Conservation (phyloP, 1,284 basidiomycete genomes). For the Rhodotorula sp. region DNA sequence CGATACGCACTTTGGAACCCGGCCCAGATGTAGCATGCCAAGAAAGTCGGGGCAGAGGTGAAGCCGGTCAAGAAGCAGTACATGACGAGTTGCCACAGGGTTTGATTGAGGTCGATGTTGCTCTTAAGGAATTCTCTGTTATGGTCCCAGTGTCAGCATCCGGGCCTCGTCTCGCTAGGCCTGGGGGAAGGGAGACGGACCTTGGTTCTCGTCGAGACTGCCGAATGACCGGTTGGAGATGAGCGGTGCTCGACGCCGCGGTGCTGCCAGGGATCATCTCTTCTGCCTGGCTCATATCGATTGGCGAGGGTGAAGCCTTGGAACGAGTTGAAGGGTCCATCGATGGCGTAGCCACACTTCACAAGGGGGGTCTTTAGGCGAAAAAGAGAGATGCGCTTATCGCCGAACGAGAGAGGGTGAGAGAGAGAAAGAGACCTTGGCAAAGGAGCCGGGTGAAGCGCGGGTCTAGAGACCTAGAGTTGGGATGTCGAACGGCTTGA, state of each 20-base stretch:
- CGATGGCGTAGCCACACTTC: not conserved
- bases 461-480: no score
- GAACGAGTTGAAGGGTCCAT: not conserved
- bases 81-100: constrained; percentile 63
- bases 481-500: no score
- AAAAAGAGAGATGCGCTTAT: not conserved
- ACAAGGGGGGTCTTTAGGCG: not conserved
- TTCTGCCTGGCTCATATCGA: not conserved
- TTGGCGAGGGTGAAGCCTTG: not conserved
- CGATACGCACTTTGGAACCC: constrained; percentile 65
- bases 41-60: constrained; percentile 62
- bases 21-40: constrained; percentile 77
- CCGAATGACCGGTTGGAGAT: not conserved
- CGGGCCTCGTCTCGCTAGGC: no score
- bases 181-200: not conserved
- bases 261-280: not conserved
- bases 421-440: not conserved
- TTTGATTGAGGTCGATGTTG: constrained; percentile 64
- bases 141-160: not conserved
- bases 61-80: constrained; percentile 81
- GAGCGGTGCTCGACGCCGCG: not conserved
- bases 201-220: not conserved
- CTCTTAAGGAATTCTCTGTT: constrained; percentile 45
- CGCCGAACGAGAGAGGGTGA: not conserved
- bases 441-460: no score